Conservation (phyloP, 73 alveolate genomes). For the Paramecium sonneborni region DNA sequence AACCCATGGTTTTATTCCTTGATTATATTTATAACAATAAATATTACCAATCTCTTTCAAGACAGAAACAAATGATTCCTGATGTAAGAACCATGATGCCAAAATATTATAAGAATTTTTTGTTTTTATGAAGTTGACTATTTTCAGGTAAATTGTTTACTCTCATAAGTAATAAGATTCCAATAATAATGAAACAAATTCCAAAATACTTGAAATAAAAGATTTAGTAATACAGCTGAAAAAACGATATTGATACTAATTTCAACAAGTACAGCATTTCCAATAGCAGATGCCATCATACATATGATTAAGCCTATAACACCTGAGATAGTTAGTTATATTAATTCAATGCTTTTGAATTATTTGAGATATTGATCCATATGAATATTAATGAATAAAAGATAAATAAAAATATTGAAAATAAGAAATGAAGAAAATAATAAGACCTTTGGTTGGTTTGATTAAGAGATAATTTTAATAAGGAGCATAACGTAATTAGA, state of each 20-base stretch:
- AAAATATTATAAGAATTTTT: background rate
- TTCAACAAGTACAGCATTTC: constrained; percentile 48
- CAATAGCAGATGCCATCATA: constrained; percentile 44
- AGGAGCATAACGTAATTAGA: background rate
- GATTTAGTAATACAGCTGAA: background rate
- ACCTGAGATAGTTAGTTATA: background rate
- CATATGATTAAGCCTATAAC: background rate
- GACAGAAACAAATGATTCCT: constrained; percentile 21
- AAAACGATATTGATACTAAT: constrained; percentile 21
- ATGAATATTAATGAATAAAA: background rate
- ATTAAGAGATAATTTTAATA: background rate
- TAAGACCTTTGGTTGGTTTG: background rate
- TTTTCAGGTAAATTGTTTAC: constrained; percentile 39
- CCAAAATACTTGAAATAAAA: background rate
- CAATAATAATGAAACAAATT: constrained; percentile 21
- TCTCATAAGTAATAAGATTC: background rate
- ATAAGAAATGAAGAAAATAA: background rate
- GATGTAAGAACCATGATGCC: constrained; percentile 3
- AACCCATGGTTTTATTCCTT: constrained; percentile 13
- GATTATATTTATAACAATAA: background rate
- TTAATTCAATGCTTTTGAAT: background rate
- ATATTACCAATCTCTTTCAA: constrained; percentile 49
- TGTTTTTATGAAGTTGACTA: background rate
- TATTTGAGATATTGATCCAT: background rate
- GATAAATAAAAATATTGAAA: background rate